These are phyloP conservation scores for Dissophora ornata DNA, from an alignment of 192 early-diverging fungal genomes.

Conservation along the genomic window DNA sequence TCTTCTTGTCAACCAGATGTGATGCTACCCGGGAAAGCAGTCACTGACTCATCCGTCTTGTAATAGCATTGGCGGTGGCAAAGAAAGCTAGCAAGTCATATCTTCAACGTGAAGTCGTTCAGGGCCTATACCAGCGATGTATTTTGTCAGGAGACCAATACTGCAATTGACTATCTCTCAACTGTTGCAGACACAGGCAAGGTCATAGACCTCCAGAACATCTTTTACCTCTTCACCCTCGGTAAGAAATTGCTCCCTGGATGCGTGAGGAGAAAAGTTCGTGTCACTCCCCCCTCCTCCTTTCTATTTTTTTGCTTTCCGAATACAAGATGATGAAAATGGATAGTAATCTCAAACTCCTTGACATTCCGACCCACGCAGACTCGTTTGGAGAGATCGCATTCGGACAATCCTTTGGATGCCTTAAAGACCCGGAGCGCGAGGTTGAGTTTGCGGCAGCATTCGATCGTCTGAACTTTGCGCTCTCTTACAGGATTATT, in stretches of 20 bases:
- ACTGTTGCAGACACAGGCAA: constrained; percentile 36
- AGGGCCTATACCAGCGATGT: constrained; percentile 23
- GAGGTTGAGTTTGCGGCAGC: constrained; percentile 59
- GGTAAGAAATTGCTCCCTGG: too few species aligned
- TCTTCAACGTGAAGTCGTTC: constrained; percentile 39
- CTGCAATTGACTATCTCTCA: constrained; percentile 18
- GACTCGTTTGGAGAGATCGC: constrained; percentile 62
- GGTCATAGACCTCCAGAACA: constrained; percentile 57
- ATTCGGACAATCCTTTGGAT: constrained; percentile 42
- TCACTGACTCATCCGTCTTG: too few species aligned
- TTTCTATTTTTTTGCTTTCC: too few species aligned
- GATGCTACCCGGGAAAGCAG: too few species aligned
- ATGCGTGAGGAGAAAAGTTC: too few species aligned
- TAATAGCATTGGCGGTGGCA: constrained; percentile 33
- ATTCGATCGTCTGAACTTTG: constrained; percentile 62
- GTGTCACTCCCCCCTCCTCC: too few species aligned
- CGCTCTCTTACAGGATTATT: constrained; percentile 26
- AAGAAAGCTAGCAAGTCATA: constrained; percentile 29
- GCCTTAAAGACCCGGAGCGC: constrained; percentile 30
- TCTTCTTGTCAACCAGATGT: too few species aligned
- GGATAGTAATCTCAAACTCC: too few species aligned
- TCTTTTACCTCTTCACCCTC: constrained; percentile 63
- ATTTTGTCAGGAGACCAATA: constrained; percentile 23
- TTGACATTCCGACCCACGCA: too few species aligned
- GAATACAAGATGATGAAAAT: too few species aligned